phyloP scores from a whole-genome alignment of 495 filamentous ascomycete species.

The Hyaloscypha bicolor region DNA sequence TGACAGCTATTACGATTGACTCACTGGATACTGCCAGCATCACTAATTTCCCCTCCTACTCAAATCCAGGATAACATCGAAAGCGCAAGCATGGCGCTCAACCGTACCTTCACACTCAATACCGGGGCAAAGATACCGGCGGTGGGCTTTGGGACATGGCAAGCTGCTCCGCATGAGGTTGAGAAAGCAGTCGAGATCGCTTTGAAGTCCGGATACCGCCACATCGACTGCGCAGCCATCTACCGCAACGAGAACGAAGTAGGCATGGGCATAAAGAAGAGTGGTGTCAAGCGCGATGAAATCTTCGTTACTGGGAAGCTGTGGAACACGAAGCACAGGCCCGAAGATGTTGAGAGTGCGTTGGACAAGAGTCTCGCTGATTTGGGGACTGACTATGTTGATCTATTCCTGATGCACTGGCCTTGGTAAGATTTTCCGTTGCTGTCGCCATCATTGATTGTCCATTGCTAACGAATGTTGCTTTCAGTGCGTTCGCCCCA shows the following conservation, averaged over 20 bases:
- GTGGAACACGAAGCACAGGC: constrained; percentile 69
- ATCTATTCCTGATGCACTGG: constrained; percentile 82
- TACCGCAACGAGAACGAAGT: constrained; percentile 60
- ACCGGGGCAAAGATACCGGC: constrained; percentile 74
- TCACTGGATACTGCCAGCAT: background rate
- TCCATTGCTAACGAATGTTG: constrained; percentile 44
- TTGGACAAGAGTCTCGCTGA: constrained; percentile 69
- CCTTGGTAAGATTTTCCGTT: constrained; percentile 65
- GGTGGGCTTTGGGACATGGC: constrained; percentile 76
- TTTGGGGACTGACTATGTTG: constrained; percentile 75
- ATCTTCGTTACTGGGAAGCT: constrained; percentile 82
- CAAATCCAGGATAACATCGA: background rate
- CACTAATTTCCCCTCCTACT: background rate
- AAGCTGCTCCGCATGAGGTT: constrained; percentile 64
- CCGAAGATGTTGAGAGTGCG: constrained; percentile 62
- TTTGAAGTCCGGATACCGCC: constrained; percentile 62
- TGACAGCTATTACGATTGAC: background rate
- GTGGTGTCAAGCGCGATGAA: constrained; percentile 61
- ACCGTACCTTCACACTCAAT: constrained; percentile 63
- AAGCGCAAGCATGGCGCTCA: background rate
- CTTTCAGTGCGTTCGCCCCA: background rate
- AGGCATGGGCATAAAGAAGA: constrained; percentile 46
- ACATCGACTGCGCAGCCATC: constrained; percentile 59
- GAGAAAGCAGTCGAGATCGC: constrained; percentile 51
- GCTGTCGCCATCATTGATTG: background rate